Percentiles rank a stretch among this genome's conserved stretches.
These are phyloP conservation scores for Orbilia ellipsospora DNA, from an alignment of 2,329 filamentous ascomycete genomes.

Conservation along the genomic window DNA sequence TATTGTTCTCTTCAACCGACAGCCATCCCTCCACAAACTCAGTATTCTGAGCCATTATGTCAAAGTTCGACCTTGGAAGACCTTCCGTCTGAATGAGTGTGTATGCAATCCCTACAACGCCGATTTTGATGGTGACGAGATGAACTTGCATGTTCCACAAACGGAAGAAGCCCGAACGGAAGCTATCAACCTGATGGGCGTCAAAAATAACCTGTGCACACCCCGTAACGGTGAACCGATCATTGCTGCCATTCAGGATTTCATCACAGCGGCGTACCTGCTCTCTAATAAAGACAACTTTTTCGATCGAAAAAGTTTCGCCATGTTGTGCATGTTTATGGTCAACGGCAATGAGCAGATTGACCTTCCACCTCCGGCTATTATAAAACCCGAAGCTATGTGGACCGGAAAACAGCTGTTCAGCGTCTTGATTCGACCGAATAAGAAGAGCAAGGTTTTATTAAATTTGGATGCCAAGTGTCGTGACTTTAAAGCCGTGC, in stretches of 20 bases:
- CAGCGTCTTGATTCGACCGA: constrained; percentile 89
- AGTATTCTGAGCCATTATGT: constrained; percentile 97
- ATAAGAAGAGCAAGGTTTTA: constrained; percentile 80
- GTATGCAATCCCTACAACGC: constrained; percentile 98
- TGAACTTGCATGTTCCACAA: constrained; percentile 98
- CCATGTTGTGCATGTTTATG: constrained; percentile 93
- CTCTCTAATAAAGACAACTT: constrained; percentile 93
- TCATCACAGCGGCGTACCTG: constrained; percentile 93
- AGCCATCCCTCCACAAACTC: constrained; percentile 96
- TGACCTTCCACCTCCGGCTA: constrained; percentile 85
- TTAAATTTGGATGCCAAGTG: constrained; percentile 95
- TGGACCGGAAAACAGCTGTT: constrained; percentile 99
- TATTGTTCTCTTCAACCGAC: constrained; percentile 96
- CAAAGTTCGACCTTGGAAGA: constrained; percentile 93
- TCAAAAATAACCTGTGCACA: constrained; percentile 94
- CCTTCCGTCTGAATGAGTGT: constrained; percentile 96
- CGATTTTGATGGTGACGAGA: constrained; percentile 98
- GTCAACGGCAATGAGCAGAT: constrained; percentile 80
- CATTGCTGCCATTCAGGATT: constrained; percentile 98
- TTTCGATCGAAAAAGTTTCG: constrained; percentile 87
- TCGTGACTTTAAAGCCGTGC: constrained; percentile 77
- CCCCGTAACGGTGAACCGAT: constrained; percentile 98
- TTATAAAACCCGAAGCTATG: constrained; percentile 83
- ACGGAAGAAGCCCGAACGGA: constrained; percentile 96
- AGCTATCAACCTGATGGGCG: constrained; percentile 95